Conservation (phyloP, 306 rosid genomes). For the Fragaria iinumae region DNA sequence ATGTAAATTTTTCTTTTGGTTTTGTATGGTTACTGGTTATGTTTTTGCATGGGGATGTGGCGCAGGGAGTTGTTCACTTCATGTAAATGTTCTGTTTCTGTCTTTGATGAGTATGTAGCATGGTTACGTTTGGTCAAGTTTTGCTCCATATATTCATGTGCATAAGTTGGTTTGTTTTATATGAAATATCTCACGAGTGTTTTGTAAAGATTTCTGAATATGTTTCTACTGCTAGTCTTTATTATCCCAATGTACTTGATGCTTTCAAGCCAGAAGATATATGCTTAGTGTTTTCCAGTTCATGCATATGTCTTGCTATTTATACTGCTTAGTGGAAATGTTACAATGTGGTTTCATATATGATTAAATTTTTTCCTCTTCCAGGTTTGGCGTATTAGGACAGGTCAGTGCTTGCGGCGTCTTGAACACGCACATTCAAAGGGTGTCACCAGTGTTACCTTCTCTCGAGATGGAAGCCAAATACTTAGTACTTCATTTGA, state of each 20-base stretch:
- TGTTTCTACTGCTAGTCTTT: not conserved
- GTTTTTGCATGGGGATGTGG: not conserved
- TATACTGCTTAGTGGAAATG: not conserved
- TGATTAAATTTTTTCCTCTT: slow-evolving; percentile 15
- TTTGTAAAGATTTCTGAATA: not conserved
- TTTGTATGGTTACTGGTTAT: no score
- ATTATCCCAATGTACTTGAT: not conserved
- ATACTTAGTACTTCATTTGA: slow-evolving; percentile 94
- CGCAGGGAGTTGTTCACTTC: not conserved
- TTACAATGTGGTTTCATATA: not conserved
- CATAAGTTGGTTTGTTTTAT: not conserved
- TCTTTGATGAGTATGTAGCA: not conserved
- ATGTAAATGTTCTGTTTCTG: not conserved
- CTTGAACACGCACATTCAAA: slow-evolving; percentile 96
- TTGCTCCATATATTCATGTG: not conserved
- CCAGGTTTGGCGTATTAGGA: slow-evolving; percentile 97
- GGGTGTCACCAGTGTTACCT: slow-evolving; percentile 90
- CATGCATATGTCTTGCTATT: not conserved
- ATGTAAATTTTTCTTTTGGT: not conserved
- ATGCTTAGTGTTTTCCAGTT: not conserved
- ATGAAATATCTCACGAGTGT: not conserved
- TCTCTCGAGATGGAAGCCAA: slow-evolving; percentile 99
- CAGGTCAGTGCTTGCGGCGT: slow-evolving; percentile 99
- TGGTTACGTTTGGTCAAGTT: not conserved
- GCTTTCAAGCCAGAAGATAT: not conserved